A percentile compares a stretch with the other conserved stretches of the same genome.
phyloP scores from a whole-genome alignment of 169 alveolate genomes.

The Cryptosporidium canis region DNA sequence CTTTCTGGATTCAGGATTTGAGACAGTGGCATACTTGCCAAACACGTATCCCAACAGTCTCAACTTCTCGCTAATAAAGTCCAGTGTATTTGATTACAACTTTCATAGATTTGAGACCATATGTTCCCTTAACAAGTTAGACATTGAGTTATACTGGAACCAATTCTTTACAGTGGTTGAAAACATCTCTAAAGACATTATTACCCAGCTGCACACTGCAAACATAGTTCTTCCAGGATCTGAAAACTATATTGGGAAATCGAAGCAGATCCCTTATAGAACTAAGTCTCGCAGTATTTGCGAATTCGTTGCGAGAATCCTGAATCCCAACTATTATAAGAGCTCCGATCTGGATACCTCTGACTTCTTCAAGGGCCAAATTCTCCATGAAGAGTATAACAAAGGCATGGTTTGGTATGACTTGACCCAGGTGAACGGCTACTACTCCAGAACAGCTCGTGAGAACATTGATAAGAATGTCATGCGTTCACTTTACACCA shows the following conservation, averaged over 20 bases:
- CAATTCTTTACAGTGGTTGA: constrained; percentile 37
- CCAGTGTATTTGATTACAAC: constrained; percentile 23
- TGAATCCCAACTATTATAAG: constrained; percentile 7
- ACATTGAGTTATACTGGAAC: constrained; percentile 6
- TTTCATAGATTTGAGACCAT: constrained; percentile 56
- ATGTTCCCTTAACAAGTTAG: constrained; percentile 31
- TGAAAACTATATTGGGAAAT: background rate
- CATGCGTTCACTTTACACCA: constrained; percentile 10
- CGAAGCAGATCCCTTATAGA: background rate
- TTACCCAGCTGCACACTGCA: constrained; percentile 7
- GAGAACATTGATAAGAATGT: constrained; percentile 1
- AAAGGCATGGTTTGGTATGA: constrained; percentile 32
- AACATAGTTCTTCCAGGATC: constrained; percentile 57
- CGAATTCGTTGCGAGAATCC: constrained; percentile 9
- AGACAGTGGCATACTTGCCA: constrained; percentile 7
- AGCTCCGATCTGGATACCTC: background rate
- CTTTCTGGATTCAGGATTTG: constrained; percentile 30
- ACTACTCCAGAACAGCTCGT: background rate
- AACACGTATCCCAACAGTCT: background rate
- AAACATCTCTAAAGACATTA: constrained; percentile 23
- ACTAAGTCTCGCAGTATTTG: constrained; percentile 15
- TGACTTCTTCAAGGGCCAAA: constrained; percentile 29
- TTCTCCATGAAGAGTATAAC: constrained; percentile 1
- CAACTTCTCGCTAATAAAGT: background rate
- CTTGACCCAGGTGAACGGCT: background rate